phyloP scores from a whole-genome alignment of 345 rosid genomes.

The Abelmoschus esculentus region DNA sequence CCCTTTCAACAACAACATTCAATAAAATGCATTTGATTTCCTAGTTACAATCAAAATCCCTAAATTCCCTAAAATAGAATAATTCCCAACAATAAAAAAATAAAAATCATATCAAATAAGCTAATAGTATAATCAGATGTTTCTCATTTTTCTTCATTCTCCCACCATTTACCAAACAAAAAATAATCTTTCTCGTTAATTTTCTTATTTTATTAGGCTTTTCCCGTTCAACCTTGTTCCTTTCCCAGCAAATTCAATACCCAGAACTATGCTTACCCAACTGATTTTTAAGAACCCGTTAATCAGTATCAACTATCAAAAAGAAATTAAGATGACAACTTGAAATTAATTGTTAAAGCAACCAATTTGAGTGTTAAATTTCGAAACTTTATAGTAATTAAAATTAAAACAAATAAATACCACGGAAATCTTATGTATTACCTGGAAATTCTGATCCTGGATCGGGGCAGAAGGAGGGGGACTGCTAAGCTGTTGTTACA shows the following conservation, averaged over 20 bases:
- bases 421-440: neutral
- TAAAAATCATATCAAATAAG: neutral
- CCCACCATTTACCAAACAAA: neutral
- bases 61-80: neutral
- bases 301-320: neutral
- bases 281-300: neutral
- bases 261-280: neutral
- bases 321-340: neutral
- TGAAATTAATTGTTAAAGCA: neutral
- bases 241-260: neutral
- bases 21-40: neutral
- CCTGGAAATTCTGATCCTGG: constrained; percentile 11
- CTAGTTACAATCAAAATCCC: neutral
- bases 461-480: neutral
- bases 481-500: constrained; percentile 4
- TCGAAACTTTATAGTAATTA: neutral
- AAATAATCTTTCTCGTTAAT: neutral
- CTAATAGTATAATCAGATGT: neutral
- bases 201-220: neutral
- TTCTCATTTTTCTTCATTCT: neutral
- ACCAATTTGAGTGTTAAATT: neutral
- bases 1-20: neutral
- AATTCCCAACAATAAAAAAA: neutral
- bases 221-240: neutral
- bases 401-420: neutral